These are phyloP conservation scores for Galerina sulciceps DNA, from an alignment of 768 basidiomycete species.

Conservation along the genomic window DNA sequence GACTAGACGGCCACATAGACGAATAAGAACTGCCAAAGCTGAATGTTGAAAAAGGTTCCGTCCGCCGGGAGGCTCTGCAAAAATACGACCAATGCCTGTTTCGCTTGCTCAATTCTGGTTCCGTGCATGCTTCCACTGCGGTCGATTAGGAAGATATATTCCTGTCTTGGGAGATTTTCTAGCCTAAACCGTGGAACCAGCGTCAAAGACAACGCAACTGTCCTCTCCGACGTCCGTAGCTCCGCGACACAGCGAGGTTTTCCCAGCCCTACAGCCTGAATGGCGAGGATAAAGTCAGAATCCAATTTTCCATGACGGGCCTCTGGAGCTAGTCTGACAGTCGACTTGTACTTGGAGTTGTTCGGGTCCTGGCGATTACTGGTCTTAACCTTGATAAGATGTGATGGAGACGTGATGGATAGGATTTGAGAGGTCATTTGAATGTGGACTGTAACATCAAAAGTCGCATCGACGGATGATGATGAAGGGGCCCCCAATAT, in stretches of 20 bases:
- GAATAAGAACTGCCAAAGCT: constrained; percentile 1
- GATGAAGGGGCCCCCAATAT: background rate
- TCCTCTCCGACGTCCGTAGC: background rate
- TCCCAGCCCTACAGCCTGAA: background rate
- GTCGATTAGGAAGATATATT: constrained; percentile 9
- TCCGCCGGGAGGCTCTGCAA: constrained; percentile 10
- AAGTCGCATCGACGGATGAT: background rate
- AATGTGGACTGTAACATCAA: background rate
- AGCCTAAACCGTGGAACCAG: constrained; percentile 6
- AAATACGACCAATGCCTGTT: constrained; percentile 1
- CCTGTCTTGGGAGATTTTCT: background rate
- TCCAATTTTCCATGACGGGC: background rate
- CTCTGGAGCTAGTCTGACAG: background rate
- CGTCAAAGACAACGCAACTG: constrained; percentile 2
- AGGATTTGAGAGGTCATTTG: constrained; percentile 2
- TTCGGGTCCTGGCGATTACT: background rate
- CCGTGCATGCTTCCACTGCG: constrained; percentile 6
- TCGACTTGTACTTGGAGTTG: background rate
- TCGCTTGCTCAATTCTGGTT: constrained; percentile 1
- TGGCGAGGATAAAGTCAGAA: constrained; percentile 7
- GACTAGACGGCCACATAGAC: constrained; percentile 3
- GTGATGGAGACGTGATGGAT: background rate
- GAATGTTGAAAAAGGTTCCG: constrained; percentile 2
- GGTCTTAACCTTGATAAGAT: background rate
- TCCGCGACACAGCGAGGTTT: constrained; percentile 7